A percentile compares a stretch with the other conserved stretches of the same genome.
Conservation (phyloP, 331 rosid genomes). For the Cucumis variabilis region DNA sequence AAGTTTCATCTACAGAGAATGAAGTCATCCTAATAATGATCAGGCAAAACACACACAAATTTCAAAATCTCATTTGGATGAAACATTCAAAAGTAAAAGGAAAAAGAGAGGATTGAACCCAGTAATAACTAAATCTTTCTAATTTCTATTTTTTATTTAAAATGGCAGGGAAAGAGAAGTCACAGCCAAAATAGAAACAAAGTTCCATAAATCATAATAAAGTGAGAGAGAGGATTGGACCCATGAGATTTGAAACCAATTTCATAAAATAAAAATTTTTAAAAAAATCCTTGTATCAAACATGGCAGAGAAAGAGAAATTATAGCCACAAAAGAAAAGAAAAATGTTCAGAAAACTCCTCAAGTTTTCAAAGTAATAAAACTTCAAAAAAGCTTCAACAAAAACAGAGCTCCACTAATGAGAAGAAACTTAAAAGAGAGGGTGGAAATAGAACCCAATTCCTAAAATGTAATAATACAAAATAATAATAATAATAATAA, state of each 20-base stretch:
- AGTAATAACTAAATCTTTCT: background rate
- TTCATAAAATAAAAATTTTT: background rate
- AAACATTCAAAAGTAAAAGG: background rate
- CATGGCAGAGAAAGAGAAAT: background rate
- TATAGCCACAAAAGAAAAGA: background rate
- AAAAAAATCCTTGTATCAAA: background rate
- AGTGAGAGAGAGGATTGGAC: background rate
- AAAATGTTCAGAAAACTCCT: background rate
- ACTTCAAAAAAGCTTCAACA: background rate
- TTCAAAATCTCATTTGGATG: constrained; percentile 4
- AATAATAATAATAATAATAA: too few relatives aligned
- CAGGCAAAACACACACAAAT: background rate
- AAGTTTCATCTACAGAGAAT: too few relatives aligned
- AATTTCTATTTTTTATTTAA: too few relatives aligned
- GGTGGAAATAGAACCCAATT: background rate
- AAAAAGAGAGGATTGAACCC: constrained; percentile 7
- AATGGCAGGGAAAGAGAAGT: background rate
- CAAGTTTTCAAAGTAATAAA: background rate
- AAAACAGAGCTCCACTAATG: background rate
- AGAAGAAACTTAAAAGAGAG: background rate
- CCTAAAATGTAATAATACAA: background rate
- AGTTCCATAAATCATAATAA: background rate
- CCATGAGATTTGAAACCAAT: background rate
- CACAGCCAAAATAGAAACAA: constrained; percentile 1
- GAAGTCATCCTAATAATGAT: too few relatives aligned